phyloP scores from a whole-genome alignment of 495 filamentous ascomycete species.

The Halenospora varia region DNA sequence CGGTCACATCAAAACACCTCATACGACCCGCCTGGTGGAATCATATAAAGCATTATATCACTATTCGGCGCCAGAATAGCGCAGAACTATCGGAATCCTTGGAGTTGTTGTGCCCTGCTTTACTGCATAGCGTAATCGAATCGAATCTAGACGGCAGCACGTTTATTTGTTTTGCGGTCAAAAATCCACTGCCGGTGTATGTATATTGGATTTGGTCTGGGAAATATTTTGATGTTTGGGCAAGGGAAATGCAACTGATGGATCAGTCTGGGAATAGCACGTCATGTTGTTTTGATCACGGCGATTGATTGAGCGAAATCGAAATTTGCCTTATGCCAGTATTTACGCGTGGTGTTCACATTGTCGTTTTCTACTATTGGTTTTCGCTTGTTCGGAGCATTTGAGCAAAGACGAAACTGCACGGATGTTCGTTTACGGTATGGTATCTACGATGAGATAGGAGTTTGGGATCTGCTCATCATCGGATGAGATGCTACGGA shows the following conservation, averaged over 20 bases:
- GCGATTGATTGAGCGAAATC: too few relatives aligned
- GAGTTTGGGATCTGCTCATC: too few relatives aligned
- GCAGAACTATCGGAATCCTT: not conserved
- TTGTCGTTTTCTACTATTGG: too few relatives aligned
- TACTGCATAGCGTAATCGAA: slow-evolving; percentile 16
- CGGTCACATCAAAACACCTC: slow-evolving; percentile 21
- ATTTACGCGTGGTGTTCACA: too few relatives aligned
- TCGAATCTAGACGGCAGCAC: not conserved
- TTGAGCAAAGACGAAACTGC: too few relatives aligned
- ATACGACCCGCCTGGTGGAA: slow-evolving; percentile 52
- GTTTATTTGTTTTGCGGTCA: not conserved
- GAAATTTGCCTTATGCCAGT: not conserved
- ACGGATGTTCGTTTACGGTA: too few relatives aligned
- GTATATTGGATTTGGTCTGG: not conserved
- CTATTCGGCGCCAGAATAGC: not conserved
- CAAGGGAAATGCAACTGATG: not conserved
- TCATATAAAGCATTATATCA: slow-evolving; percentile 38
- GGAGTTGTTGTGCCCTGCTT: slow-evolving; percentile 14
- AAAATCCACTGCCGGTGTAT: not conserved
- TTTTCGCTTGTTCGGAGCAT: too few relatives aligned
- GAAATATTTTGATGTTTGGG: not conserved
- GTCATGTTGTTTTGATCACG: too few relatives aligned
- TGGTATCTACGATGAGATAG: too few relatives aligned
- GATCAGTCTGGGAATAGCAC: not conserved
- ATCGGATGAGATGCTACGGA: too few relatives aligned